These are phyloP conservation scores for Pinus tabuliformis DNA, from an alignment of 75 land plant genomes.

Conservation along the genomic window DNA sequence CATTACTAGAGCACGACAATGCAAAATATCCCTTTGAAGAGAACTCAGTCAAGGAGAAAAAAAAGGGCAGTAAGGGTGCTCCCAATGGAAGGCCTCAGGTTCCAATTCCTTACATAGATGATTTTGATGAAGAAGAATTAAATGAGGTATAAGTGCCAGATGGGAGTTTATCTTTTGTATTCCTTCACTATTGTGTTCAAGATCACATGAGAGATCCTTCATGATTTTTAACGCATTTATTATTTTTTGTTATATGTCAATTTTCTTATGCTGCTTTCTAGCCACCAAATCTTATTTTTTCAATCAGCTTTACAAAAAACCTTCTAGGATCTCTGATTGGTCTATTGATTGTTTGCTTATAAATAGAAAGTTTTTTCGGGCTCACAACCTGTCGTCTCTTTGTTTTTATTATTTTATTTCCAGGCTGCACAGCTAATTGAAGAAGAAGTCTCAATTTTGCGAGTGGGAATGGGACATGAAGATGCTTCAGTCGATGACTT, in stretches of 20 bases:
- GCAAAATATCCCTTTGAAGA: constrained; percentile 91
- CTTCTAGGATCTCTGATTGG: neutral
- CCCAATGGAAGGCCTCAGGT: constrained; percentile 41
- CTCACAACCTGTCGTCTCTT: neutral
- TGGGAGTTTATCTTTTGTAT: neutral
- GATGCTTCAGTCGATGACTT: constrained; percentile 78
- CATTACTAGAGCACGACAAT: constrained; percentile 86
- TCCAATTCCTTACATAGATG: constrained; percentile 62
- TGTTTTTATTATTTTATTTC: neutral
- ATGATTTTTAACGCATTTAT: neutral
- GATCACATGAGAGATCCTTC: neutral
- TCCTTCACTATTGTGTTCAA: neutral
- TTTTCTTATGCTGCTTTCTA: neutral
- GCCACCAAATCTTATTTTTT: neutral
- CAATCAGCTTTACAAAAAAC: neutral
- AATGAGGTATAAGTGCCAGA: constrained; percentile 45
- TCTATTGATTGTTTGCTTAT: neutral
- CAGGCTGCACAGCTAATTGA: constrained; percentile 80
- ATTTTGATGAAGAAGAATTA: constrained; percentile 82
- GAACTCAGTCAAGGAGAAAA: constrained; percentile 56
- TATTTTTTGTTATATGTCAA: neutral
- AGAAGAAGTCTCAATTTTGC: constrained; percentile 60
- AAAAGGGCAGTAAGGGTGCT: constrained; percentile 50
- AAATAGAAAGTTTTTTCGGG: neutral
- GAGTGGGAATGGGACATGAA: constrained; percentile 90